phyloP scores from a whole-genome alignment of 1,139 yeast genomes.

The Suhomyces maxii region DNA sequence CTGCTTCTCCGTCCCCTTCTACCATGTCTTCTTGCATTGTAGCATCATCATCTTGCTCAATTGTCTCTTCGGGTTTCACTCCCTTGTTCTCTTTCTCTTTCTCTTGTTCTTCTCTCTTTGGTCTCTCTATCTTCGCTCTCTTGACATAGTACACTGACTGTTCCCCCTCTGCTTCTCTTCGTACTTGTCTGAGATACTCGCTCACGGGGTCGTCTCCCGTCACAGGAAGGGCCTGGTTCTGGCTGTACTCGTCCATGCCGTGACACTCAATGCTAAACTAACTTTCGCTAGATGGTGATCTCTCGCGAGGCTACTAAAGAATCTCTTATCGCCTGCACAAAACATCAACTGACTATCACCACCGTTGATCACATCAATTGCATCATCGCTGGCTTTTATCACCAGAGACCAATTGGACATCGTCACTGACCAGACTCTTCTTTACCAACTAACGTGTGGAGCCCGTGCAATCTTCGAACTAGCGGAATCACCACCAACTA shows the following conservation, averaged over 20 bases:
- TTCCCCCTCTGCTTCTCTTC: constrained; percentile 33
- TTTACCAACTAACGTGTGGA: too few relatives aligned
- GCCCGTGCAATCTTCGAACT: too few relatives aligned
- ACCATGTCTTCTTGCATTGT: too few relatives aligned
- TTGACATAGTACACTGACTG: constrained; percentile 17
- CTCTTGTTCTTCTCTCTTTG: constrained; percentile 1
- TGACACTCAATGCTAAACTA: too few relatives aligned
- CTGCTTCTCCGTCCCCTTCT: background rate
- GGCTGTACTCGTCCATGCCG: constrained; percentile 19
- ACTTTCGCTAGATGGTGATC: constrained; percentile 7
- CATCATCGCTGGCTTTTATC: too few relatives aligned
- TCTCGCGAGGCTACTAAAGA: constrained; percentile 1
- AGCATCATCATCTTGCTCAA: too few relatives aligned
- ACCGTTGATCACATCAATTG: too few relatives aligned
- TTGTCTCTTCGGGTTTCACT: background rate
- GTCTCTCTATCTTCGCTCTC: constrained; percentile 1
- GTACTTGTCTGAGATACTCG: constrained; percentile 29
- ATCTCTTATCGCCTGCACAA: constrained; percentile 4
- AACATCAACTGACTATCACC: background rate
- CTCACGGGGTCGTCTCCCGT: constrained; percentile 19
- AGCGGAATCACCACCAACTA: too few relatives aligned
- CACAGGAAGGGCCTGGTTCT: constrained; percentile 26
- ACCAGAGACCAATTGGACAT: too few relatives aligned
- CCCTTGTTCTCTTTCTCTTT: constrained; percentile 1
- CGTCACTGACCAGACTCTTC: too few relatives aligned